Conservation (phyloP, 352 stramenopile genomes). For the Globisporangium apiculatum region DNA sequence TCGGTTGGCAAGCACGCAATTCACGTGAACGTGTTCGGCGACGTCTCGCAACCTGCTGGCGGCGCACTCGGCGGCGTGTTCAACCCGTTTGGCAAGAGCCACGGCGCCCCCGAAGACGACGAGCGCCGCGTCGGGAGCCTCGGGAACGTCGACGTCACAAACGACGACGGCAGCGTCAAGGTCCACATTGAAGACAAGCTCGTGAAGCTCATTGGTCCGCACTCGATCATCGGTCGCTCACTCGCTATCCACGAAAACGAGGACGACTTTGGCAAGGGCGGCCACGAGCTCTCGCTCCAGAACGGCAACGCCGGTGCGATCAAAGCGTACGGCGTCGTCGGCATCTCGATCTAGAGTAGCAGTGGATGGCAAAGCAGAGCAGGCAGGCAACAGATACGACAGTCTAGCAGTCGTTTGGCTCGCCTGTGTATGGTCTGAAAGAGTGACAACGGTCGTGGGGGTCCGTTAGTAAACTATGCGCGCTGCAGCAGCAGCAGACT, state of each 20-base stretch:
- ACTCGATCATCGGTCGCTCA: slow-evolving; percentile 96
- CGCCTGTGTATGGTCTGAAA: too few relatives aligned
- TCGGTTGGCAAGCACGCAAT: slow-evolving; percentile 91
- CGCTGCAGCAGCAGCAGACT: too few relatives aligned
- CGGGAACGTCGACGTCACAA: slow-evolving; percentile 83
- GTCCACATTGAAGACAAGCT: slow-evolving; percentile 94
- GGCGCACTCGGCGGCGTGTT: slow-evolving; percentile 89
- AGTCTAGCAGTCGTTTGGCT: too few relatives aligned
- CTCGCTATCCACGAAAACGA: slow-evolving; percentile 93
- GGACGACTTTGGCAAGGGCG: slow-evolving; percentile 95
- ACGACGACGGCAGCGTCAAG: slow-evolving; percentile 81
- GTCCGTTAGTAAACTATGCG: too few relatives aligned
- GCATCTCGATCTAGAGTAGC: slow-evolving; percentile 76
- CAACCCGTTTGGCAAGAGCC: slow-evolving; percentile 98
- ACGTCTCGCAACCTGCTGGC: slow-evolving; percentile 83
- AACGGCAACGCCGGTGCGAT: slow-evolving; percentile 95
- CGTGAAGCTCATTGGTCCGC: slow-evolving; percentile 96
- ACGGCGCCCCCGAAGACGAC: slow-evolving; percentile 93
- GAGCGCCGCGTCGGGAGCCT: slow-evolving; percentile 94
- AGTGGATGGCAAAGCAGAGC: too few relatives aligned
- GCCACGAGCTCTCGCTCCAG: slow-evolving; percentile 94
- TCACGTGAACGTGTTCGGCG: slow-evolving; percentile 93
- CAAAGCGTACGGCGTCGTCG: slow-evolving; percentile 89
- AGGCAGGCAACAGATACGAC: too few relatives aligned
- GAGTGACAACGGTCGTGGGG: too few relatives aligned